Evolutionary conservation across 169 alveolate genomes (phyloP).

Genomic region (Plasmodium vinckei): DNA sequence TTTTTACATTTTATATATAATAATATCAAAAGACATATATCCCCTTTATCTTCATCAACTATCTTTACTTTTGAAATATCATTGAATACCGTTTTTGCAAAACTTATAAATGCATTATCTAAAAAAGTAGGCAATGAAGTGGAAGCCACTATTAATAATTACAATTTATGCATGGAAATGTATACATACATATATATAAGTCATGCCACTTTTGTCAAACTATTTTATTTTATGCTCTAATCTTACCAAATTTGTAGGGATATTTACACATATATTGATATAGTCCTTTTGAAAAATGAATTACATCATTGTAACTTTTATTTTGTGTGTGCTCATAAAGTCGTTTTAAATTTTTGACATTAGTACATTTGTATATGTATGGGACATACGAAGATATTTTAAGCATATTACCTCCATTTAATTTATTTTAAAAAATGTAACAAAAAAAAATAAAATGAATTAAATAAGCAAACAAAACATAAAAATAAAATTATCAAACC

Average conservation of each 20-base stretch:
- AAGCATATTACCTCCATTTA: slow-evolving; percentile 24
- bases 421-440: no score
- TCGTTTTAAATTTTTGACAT: slow-evolving; percentile 11
- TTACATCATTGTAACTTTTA: slow-evolving; percentile 34
- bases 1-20: slow-evolving; percentile 48
- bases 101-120: slow-evolving; percentile 32
- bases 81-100: slow-evolving; percentile 30
- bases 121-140: neutral
- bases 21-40: slow-evolving; percentile 46
- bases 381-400: slow-evolving; percentile 31
- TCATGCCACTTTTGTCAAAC: no score
- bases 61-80: slow-evolving; percentile 1
- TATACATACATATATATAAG: no score
- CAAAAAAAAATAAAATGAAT: neutral
- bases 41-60: slow-evolving; percentile 16
- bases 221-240: no score
- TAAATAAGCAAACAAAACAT: neutral
- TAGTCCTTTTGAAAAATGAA: slow-evolving; percentile 61
- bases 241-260: slow-evolving; percentile 35
- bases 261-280: slow-evolving; percentile 28
- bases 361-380: slow-evolving; percentile 54
- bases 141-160: neutral
- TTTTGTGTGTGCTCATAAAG: slow-evolving; percentile 31
- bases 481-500: neutral
- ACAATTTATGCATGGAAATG: no score